Evolutionary conservation across 75 land plant species (phyloP).

Genomic region (Gnetum montanum): DNA sequence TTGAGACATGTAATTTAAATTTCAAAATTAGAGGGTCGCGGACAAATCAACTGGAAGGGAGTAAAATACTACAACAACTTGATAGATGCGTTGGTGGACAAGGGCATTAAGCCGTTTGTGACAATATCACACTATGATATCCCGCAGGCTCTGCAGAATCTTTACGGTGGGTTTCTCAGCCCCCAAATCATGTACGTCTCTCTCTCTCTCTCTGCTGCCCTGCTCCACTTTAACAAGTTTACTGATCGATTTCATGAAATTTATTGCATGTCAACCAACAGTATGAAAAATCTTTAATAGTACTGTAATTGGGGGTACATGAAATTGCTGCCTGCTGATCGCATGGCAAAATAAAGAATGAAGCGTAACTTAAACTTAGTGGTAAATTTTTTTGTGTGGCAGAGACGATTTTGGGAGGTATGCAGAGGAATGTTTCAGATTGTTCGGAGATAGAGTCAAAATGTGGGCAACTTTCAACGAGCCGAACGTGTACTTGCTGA

Average conservation of each 20-base stretch:
- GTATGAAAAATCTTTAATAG: no score
- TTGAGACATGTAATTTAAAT: no score
- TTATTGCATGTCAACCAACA: no score
- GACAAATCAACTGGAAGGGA: constrained; percentile 21
- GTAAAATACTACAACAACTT: constrained; percentile 24
- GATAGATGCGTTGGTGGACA: constrained; percentile 23
- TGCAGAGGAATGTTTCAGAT: constrained; percentile 26
- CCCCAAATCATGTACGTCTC: constrained; percentile 34
- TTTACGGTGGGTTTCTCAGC: constrained; percentile 47
- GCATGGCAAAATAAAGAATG: no score
- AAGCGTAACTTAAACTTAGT: no score
- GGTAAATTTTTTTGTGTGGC: not conserved
- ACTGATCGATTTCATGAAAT: not conserved
- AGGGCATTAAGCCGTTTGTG: constrained; percentile 43
- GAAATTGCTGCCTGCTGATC: no score
- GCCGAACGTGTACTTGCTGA: constrained; percentile 2
- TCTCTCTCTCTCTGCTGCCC: no score
- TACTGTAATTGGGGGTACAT: no score
- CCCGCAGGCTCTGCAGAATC: constrained; percentile 52
- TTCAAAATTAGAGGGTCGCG: constrained; percentile 22
- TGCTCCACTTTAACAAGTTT: not conserved
- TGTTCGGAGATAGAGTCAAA: constrained; percentile 36
- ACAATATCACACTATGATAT: constrained; percentile 45
- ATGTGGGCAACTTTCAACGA: constrained; percentile 32
- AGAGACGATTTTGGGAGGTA: constrained; percentile 15